These are phyloP conservation scores for Antitrichia curtipendula DNA, from an alignment of 225 moss, liverwort and hornwort species.

Conservation along the genomic window DNA sequence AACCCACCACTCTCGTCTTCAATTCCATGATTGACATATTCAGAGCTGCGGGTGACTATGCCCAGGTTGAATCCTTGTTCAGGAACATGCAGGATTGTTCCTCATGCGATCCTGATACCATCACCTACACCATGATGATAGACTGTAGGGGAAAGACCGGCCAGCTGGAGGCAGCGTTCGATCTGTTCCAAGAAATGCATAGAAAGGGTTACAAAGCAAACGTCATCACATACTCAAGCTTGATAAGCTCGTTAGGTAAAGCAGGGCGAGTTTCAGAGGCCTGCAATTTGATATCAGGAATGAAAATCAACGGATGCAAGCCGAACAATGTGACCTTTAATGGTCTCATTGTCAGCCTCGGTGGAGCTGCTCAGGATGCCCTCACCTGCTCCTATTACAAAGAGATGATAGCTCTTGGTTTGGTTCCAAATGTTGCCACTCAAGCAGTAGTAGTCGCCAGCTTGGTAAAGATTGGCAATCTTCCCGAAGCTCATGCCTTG, in stretches of 20 bases:
- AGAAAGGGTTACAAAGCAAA: conserved; percentile 49
- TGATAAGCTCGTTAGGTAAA: conserved; percentile 28
- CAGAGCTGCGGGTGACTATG: background rate
- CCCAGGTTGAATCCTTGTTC: conserved; percentile 20
- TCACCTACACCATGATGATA: conserved; percentile 62
- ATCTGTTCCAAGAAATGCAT: conserved; percentile 62
- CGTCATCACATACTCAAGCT: conserved; percentile 37
- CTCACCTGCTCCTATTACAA: conserved; percentile 11
- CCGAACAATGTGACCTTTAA: conserved; percentile 35
- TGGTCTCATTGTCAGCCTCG: conserved; percentile 21
- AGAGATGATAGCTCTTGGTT: conserved; percentile 25
- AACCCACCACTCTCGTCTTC: conserved; percentile 26
- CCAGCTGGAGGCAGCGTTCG: conserved; percentile 47
- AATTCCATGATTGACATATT: conserved; percentile 23
- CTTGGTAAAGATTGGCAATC: conserved; percentile 5
- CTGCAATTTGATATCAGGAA: conserved; percentile 27
- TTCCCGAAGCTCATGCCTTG: conserved; percentile 7
- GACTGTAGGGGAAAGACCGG: conserved; percentile 36
- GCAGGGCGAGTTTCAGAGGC: conserved; percentile 30
- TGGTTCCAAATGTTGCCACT: conserved; percentile 20
- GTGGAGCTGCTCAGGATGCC: conserved; percentile 3
- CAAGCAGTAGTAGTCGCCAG: conserved; percentile 15
- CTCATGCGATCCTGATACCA: conserved; percentile 34
- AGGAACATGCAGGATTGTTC: conserved; percentile 17
- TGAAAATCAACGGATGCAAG: conserved; percentile 27